Percentiles rank a stretch among this genome's conserved stretches.
Conservation (phyloP, 1,284 basidiomycete genomes). For the Cutaneotrichosporon curvatum region DNA sequence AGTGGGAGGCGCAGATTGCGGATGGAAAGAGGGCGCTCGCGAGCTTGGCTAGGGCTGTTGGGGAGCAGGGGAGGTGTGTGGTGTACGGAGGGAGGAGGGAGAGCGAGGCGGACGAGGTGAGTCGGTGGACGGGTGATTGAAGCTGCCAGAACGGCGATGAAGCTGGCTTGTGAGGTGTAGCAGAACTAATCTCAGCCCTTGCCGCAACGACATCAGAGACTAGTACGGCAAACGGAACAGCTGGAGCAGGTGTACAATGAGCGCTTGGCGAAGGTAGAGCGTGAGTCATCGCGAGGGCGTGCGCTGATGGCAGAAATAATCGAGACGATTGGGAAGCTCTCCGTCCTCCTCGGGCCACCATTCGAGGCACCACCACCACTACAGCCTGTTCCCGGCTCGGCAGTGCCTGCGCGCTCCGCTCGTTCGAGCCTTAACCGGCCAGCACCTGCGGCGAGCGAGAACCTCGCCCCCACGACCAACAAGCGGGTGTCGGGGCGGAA, state of each 20-base stretch:
- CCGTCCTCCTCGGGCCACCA: constrained; percentile 34
- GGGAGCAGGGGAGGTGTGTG: constrained; percentile 31
- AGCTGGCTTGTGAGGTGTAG: neutral
- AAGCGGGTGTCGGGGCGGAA: constrained; percentile 10
- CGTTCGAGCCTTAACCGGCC: constrained; percentile 1
- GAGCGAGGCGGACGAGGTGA: constrained; percentile 28
- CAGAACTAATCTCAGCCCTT: constrained; percentile 18
- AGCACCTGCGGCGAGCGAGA: neutral
- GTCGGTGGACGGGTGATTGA: constrained; percentile 7
- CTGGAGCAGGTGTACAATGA: constrained; percentile 35
- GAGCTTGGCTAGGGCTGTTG: constrained; percentile 30
- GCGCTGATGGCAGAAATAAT: constrained; percentile 12
- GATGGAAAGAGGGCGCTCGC: constrained; percentile 25
- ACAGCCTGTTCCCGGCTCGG: constrained; percentile 24
- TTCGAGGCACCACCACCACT: constrained; percentile 33
- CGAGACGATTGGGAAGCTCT: constrained; percentile 22
- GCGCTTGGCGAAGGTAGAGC: constrained; percentile 28
- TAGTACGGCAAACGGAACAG: constrained; percentile 29
- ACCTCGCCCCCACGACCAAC: constrained; percentile 13
- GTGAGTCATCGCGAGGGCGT: constrained; percentile 8
- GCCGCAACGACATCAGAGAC: constrained; percentile 31
- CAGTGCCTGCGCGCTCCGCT: constrained; percentile 1
- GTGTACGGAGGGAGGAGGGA: constrained; percentile 24
- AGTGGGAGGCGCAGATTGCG: constrained; percentile 31
- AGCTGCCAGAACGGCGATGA: neutral